Conservation (phyloP, 2,329 filamentous ascomycete genomes). For the Aureobasidium sp. region DNA sequence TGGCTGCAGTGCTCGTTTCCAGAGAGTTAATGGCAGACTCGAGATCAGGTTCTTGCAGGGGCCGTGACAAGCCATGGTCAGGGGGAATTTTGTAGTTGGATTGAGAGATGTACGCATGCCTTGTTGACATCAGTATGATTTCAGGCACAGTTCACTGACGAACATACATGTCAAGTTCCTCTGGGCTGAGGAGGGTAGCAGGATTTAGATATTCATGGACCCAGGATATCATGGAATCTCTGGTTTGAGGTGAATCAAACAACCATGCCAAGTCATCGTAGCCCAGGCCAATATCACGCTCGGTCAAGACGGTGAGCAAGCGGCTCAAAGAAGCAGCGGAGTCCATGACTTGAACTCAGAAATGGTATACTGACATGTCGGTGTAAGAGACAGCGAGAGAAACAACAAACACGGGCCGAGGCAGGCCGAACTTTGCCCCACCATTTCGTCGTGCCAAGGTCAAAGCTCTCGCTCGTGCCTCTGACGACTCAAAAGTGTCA, state of each 20-base stretch:
- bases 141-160: conserved; percentile 19
- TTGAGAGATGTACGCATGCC: background rate
- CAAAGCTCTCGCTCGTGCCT: background rate
- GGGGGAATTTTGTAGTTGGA: background rate
- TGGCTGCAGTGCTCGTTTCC: conserved; percentile 54
- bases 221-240: conserved; percentile 34
- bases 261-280: conserved; percentile 40
- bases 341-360: background rate
- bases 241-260: conserved; percentile 36
- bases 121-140: background rate
- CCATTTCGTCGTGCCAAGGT: conserved; percentile 1
- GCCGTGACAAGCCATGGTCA: conserved; percentile 24
- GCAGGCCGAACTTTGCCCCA: background rate
- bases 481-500: background rate
- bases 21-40: conserved; percentile 54
- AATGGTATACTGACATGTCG: background rate
- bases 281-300: conserved; percentile 35
- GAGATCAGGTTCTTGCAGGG: conserved; percentile 52
- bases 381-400: conserved; percentile 1
- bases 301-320: conserved; percentile 36
- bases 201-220: conserved; percentile 38
- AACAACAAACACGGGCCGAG: conserved; percentile 4
- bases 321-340: conserved; percentile 24
- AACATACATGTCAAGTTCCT: conserved; percentile 40
- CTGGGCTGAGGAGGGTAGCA: conserved; percentile 38